Conservation (phyloP, 2,329 filamentous ascomycete genomes). For the Ascochyta fabae region DNA sequence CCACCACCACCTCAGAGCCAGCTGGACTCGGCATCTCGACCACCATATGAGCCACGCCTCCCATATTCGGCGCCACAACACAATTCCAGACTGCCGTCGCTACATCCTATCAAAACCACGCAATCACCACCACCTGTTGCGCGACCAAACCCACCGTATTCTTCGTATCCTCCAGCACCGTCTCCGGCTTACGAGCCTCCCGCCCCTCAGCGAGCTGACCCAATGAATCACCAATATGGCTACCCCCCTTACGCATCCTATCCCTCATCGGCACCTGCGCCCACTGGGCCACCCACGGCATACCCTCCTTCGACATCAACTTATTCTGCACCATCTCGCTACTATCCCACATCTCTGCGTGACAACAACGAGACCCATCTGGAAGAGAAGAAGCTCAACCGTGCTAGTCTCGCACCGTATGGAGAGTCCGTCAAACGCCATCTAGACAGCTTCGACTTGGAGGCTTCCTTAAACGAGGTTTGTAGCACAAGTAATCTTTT, state of each 20-base stretch:
- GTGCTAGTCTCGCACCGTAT: slow-evolving; percentile 44
- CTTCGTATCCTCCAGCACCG: slow-evolving; percentile 42
- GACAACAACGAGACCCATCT: slow-evolving; percentile 43
- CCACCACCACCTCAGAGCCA: slow-evolving; percentile 41
- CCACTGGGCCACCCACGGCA: slow-evolving; percentile 44
- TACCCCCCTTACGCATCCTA: slow-evolving; percentile 54
- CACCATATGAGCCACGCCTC: slow-evolving; percentile 37
- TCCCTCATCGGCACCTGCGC: slow-evolving; percentile 47
- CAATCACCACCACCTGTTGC: slow-evolving; percentile 39
- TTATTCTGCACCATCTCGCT: slow-evolving; percentile 50
- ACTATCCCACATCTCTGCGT: slow-evolving; percentile 48
- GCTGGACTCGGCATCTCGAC: slow-evolving; percentile 35
- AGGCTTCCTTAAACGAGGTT: slow-evolving; percentile 59
- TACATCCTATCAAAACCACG: slow-evolving; percentile 47
- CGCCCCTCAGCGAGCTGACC: slow-evolving; percentile 42
- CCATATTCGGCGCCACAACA: slow-evolving; percentile 38
- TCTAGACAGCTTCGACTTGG: slow-evolving; percentile 67
- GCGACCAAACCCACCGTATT: slow-evolving; percentile 36
- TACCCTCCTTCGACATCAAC: slow-evolving; percentile 52
- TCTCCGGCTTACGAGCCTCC: slow-evolving; percentile 47
- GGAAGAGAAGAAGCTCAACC: slow-evolving; percentile 48
- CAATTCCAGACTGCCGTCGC: slow-evolving; percentile 45
- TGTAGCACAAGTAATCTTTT: slow-evolving; percentile 14
- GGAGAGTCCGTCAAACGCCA: slow-evolving; percentile 66
- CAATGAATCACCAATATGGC: slow-evolving; percentile 50